Conservation (phyloP, 192 early-diverging fungal species). For the Coemansia sp. region DNA sequence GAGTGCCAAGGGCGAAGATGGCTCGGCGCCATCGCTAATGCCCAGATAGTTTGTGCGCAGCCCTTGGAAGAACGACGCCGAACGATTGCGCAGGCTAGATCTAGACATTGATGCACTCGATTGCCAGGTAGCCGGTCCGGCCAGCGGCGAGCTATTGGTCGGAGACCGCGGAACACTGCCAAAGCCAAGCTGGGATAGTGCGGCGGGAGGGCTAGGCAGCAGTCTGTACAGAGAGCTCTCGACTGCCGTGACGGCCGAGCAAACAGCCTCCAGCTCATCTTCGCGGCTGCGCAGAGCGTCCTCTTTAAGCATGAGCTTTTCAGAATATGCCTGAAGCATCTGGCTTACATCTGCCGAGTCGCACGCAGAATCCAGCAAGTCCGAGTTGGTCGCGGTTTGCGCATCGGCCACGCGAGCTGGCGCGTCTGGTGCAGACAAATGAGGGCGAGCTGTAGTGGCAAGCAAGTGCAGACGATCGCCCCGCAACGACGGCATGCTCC, state of each 20-base stretch:
- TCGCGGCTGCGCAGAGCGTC: constrained; percentile 47
- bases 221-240: constrained; percentile 15
- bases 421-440: no score
- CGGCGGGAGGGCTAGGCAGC: constrained; percentile 9
- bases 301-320: constrained; percentile 50
- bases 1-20: not conserved
- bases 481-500: constrained; percentile 16
- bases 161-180: constrained; percentile 7
- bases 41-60: constrained; percentile 32
- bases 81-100: constrained; percentile 35
- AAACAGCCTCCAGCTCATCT: constrained; percentile 44
- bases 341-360: constrained; percentile 14
- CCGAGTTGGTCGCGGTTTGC: constrained; percentile 32
- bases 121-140: not conserved
- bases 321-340: constrained; percentile 45
- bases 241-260: constrained; percentile 10
- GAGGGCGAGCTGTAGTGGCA: not conserved
- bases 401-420: constrained; percentile 5
- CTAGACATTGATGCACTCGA: constrained; percentile 7
- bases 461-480: not conserved
- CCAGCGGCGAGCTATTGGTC: constrained; percentile 6
- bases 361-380: not conserved
- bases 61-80: constrained; percentile 47
- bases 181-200: not conserved
- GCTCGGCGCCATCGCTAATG: constrained; percentile 16